phyloP scores from a whole-genome alignment of 352 stramenopile genomes.

The Phytopythium chamaehyphon region DNA sequence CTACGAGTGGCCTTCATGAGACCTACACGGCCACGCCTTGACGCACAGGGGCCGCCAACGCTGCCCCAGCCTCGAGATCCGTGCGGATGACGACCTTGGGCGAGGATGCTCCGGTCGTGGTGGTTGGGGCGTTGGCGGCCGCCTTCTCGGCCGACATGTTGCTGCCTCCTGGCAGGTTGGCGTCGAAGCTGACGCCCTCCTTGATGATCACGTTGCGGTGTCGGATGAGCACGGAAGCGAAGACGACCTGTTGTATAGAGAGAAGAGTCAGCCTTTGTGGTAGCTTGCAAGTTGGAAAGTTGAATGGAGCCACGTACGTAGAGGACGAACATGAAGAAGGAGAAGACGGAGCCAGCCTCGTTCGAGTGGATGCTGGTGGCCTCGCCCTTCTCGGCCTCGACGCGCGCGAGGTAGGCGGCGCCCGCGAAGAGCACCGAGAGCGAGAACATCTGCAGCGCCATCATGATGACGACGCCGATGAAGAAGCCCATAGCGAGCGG shows the following conservation, averaged over 20 bases:
- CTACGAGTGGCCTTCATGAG: neutral
- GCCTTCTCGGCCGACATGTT: slow-evolving; percentile 51
- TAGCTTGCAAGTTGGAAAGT: slow-evolving; percentile 3
- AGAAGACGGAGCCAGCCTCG: slow-evolving; percentile 73
- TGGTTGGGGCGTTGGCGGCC: slow-evolving; percentile 13
- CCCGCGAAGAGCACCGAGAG: slow-evolving; percentile 75
- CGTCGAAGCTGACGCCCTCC: slow-evolving; percentile 43
- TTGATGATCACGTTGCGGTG: slow-evolving; percentile 84
- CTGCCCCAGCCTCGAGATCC: slow-evolving; percentile 53
- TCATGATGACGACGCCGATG: slow-evolving; percentile 89
- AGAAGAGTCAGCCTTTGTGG: neutral
- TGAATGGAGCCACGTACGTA: slow-evolving; percentile 49
- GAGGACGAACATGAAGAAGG: slow-evolving; percentile 85
- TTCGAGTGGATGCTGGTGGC: slow-evolving; percentile 72
- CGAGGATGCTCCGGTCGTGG: slow-evolving; percentile 32
- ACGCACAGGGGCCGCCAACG: slow-evolving; percentile 59
- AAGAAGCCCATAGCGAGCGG: slow-evolving; percentile 86
- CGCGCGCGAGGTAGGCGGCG: slow-evolving; percentile 61
- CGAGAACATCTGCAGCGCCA: slow-evolving; percentile 87
- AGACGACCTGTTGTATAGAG: slow-evolving; percentile 31
- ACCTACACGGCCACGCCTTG: slow-evolving; percentile 63
- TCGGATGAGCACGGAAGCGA: slow-evolving; percentile 66
- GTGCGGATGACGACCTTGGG: slow-evolving; percentile 62
- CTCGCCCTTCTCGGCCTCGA: slow-evolving; percentile 51
- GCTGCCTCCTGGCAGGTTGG: slow-evolving; percentile 15